Evolutionary conservation across 345 rosid species (phyloP).

Genomic region (Gossypium arboreum): DNA sequence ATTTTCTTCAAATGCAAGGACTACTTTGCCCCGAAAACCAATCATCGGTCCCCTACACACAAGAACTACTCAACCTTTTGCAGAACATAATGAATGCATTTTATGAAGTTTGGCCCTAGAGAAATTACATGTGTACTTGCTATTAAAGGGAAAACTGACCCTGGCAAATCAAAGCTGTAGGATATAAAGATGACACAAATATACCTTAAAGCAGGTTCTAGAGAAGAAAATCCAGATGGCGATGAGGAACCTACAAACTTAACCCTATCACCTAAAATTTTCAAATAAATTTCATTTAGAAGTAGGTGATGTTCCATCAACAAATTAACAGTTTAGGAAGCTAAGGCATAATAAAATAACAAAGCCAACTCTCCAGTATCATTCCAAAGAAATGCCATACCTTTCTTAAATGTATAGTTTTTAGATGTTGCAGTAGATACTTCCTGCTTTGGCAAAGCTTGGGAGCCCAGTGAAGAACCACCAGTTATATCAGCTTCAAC

Average conservation of each 20-base stretch:
- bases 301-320: conserved; percentile 8
- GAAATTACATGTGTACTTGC: not conserved
- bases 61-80: not conserved
- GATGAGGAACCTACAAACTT: conserved; percentile 47
- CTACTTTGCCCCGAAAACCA: conserved; percentile 85
- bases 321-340: conserved; percentile 7
- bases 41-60: conserved; percentile 61
- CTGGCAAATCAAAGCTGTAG: not conserved
- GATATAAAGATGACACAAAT: not conserved
- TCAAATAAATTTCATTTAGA: conserved; percentile 20
- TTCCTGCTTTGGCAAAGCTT: conserved; percentile 79
- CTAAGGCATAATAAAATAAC: not conserved
- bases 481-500: conserved; percentile 94
- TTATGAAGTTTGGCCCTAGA: too few species aligned
- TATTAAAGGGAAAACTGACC: not conserved
- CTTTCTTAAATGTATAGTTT: conserved; percentile 71
- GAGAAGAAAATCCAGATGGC: conserved; percentile 47
- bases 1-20: conserved; percentile 90
- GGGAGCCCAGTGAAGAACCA: conserved; percentile 67
- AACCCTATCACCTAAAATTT: conserved; percentile 82
- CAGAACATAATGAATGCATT: not conserved
- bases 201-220: conserved; percentile 53
- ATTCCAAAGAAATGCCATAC: conserved; percentile 30
- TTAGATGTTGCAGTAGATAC: conserved; percentile 91
- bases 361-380: not conserved